phyloP scores from a whole-genome alignment of 176 grass and related monocot genomes.

The Saccharum spontaneum region DNA sequence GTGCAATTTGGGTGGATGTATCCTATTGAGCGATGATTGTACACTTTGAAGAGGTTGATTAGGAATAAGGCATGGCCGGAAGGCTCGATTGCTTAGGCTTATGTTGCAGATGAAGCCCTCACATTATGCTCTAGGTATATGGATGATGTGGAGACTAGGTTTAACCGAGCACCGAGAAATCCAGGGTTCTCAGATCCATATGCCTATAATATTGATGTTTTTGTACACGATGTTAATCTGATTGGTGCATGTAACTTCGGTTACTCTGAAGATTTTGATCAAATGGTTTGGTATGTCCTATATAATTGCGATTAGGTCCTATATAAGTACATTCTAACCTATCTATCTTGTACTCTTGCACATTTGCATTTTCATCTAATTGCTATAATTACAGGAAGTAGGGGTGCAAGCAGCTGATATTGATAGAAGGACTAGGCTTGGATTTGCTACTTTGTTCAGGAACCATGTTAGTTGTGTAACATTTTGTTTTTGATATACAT shows the following conservation, averaged over 20 bases:
- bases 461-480: not conserved
- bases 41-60: not conserved
- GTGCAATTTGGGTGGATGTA: no score
- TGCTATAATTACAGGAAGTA: not conserved
- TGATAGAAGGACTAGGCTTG: not conserved
- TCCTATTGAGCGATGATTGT: not conserved
- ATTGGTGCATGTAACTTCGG: no score
- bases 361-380: not conserved
- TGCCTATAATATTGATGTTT: no score
- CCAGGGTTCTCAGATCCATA: no score
- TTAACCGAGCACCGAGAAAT: no score
- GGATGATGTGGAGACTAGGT: not conserved
- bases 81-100: not conserved
- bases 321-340: not conserved
- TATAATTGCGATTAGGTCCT: not conserved
- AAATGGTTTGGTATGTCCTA: not conserved
- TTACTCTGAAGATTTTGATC: not conserved
- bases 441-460: not conserved
- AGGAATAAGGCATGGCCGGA: not conserved
- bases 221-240: no score
- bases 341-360: not conserved
- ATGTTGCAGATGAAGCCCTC: not conserved
- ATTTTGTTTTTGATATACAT: not conserved
- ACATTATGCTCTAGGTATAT: not conserved
- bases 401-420: not conserved